A percentile compares a stretch with the other conserved stretches of the same genome.
Evolutionary conservation across 164 flowering plant species (phyloP).

Genomic region (Magnolia kwangsiensis): DNA sequence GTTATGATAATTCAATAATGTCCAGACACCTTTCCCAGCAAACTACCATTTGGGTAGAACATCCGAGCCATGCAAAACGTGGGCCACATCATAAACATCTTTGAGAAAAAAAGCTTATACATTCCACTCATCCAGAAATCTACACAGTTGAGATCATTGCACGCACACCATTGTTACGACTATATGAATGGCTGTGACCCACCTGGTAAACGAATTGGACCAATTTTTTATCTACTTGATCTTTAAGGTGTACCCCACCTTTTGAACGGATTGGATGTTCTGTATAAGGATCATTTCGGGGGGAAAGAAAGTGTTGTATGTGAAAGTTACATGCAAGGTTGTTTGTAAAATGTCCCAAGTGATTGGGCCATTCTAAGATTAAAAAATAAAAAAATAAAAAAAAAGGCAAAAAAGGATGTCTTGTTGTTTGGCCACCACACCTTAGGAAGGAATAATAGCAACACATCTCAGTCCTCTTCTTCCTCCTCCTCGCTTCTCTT

Average conservation of each 20-base stretch:
- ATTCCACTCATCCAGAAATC: too few relatives aligned
- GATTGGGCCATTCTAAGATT: not conserved
- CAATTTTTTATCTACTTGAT: not conserved
- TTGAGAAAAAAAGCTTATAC: too few relatives aligned
- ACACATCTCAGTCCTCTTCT: not conserved
- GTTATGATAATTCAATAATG: not conserved
- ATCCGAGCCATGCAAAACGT: too few relatives aligned
- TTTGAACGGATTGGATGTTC: not conserved
- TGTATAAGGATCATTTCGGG: not conserved
- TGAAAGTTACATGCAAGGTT: not conserved
- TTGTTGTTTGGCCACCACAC: conserved; percentile 9
- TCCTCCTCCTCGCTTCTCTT: conserved; percentile 3
- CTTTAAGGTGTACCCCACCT: not conserved
- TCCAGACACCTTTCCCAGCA: too few relatives aligned
- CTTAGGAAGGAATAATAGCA: conserved; percentile 6
- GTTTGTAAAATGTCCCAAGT: not conserved
- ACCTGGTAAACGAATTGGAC: not conserved
- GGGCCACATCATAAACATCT: too few relatives aligned
- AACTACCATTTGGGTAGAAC: too few relatives aligned
- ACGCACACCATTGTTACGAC: too few relatives aligned
- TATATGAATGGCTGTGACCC: too few relatives aligned
- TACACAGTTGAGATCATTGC: too few relatives aligned
- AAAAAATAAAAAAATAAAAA: conserved; percentile 10
- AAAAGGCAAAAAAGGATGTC: not conserved
- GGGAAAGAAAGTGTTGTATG: not conserved